Evolutionary conservation across 805 yeast genomes (phyloP).

Genomic region (Candida incommunis): DNA sequence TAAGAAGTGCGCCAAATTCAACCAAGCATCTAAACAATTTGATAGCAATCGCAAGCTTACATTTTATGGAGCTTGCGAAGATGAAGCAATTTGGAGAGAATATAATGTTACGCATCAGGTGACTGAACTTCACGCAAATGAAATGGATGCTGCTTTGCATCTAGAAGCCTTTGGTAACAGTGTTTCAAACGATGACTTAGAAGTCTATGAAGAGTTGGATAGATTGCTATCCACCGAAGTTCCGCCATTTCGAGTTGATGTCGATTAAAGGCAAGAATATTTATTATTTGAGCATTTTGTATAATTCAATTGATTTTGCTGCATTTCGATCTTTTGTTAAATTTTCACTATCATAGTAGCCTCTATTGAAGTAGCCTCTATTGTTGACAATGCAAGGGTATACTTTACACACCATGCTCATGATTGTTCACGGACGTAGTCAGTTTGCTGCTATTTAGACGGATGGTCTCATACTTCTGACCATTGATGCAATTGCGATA

Average conservation of each 20-base stretch:
- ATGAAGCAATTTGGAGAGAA: neutral
- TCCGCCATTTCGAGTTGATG: neutral
- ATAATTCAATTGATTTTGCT: no score
- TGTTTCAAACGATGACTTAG: neutral
- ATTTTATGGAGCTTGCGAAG: neutral
- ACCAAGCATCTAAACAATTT: neutral
- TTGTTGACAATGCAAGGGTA: no score
- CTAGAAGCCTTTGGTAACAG: neutral
- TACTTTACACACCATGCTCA: no score
- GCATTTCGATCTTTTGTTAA: no score
- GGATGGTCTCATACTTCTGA: no score
- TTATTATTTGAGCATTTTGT: no score
- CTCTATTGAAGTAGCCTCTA: no score
- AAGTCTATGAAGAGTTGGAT: neutral
- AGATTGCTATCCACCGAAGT: neutral
- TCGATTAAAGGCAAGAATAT: no score
- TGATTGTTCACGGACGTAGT: no score
- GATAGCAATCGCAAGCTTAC: neutral
- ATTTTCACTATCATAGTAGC: no score
- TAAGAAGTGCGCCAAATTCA: neutral
- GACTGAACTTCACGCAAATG: neutral
- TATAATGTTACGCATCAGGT: slow-evolving; percentile 1
- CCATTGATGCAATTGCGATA: no score
- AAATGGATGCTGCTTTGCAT: neutral
- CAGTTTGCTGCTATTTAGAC: no score